Percentiles rank a stretch among this genome's conserved stretches.
Conservation (phyloP, 2,329 filamentous ascomycete species). For the Stemphylium lycopersici region DNA sequence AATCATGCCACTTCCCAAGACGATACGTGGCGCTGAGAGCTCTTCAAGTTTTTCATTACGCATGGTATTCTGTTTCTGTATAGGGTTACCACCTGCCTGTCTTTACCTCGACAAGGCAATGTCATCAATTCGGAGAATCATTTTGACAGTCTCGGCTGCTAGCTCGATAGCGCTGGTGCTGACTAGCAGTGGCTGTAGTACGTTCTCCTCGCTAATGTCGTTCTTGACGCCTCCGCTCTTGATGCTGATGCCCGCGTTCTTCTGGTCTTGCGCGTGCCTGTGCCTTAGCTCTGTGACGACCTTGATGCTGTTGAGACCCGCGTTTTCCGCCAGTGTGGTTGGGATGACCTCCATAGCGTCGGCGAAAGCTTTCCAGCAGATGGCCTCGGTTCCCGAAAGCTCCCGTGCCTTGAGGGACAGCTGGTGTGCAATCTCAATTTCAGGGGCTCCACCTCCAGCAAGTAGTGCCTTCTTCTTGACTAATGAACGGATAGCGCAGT, state of each 20-base stretch:
- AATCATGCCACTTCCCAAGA: not conserved
- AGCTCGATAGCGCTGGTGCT: slow-evolving; percentile 97
- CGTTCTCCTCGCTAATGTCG: slow-evolving; percentile 96
- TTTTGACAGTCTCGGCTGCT: slow-evolving; percentile 98
- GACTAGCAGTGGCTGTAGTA: slow-evolving; percentile 92
- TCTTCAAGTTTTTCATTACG: slow-evolving; percentile 22
- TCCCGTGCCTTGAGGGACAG: slow-evolving; percentile 82
- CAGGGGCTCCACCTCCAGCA: slow-evolving; percentile 92
- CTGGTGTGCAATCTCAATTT: slow-evolving; percentile 92
- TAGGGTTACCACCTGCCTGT: not conserved
- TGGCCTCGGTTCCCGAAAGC: slow-evolving; percentile 88
- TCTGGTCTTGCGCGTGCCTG: slow-evolving; percentile 92
- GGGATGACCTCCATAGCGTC: slow-evolving; percentile 97
- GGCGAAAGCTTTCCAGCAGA: slow-evolving; percentile 99
- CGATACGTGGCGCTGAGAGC: not conserved
- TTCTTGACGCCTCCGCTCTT: slow-evolving; percentile 96
- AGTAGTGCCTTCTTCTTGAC: slow-evolving; percentile 99
- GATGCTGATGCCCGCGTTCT: slow-evolving; percentile 96
- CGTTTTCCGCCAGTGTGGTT: slow-evolving; percentile 95
- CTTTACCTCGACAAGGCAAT: slow-evolving; percentile 59
- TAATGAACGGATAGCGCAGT: slow-evolving; percentile 94
- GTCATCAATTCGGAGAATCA: slow-evolving; percentile 76
- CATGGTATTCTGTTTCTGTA: slow-evolving; percentile 17
- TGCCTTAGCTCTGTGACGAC: slow-evolving; percentile 95
- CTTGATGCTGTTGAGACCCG: slow-evolving; percentile 97